phyloP scores from a whole-genome alignment of 2,329 filamentous ascomycete genomes.

The Diplocarpon rosae region DNA sequence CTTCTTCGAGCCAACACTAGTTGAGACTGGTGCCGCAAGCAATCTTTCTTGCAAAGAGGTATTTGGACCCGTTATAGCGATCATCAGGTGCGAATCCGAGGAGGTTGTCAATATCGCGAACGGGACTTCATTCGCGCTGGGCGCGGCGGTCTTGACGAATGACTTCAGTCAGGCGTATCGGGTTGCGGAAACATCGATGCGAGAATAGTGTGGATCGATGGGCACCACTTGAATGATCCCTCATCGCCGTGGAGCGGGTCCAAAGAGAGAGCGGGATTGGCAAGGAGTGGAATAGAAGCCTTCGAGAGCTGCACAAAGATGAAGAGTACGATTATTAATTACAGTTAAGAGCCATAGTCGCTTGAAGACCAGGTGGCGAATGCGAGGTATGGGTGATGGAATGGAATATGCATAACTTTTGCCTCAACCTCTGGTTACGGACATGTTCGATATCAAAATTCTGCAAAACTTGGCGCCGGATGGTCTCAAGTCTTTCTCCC shows the following conservation, averaged over 20 bases:
- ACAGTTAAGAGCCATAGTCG: constrained; percentile 45
- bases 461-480: too few relatives aligned
- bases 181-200: constrained; percentile 62
- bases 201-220: constrained; percentile 77
- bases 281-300: constrained; percentile 56
- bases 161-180: constrained; percentile 47
- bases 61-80: constrained; percentile 79
- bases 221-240: constrained; percentile 45
- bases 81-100: constrained; percentile 80
- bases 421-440: too few relatives aligned
- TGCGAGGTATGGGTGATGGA: constrained; percentile 47
- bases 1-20: constrained; percentile 81
- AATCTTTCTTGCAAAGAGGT: constrained; percentile 76
- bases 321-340: constrained; percentile 62
- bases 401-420: too few relatives aligned
- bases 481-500: too few relatives aligned
- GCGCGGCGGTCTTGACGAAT: constrained; percentile 79
- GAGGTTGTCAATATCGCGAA: constrained; percentile 76
- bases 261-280: constrained; percentile 43
- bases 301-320: constrained; percentile 47
- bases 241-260: constrained; percentile 44
- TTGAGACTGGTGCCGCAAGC: constrained; percentile 75
- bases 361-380: constrained; percentile 46
- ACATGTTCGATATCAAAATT: too few relatives aligned
- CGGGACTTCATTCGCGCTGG: constrained; percentile 68